Evolutionary conservation across 2,329 filamentous ascomycete species (phyloP).

Genomic region (Epichloe brachyelytri): DNA sequence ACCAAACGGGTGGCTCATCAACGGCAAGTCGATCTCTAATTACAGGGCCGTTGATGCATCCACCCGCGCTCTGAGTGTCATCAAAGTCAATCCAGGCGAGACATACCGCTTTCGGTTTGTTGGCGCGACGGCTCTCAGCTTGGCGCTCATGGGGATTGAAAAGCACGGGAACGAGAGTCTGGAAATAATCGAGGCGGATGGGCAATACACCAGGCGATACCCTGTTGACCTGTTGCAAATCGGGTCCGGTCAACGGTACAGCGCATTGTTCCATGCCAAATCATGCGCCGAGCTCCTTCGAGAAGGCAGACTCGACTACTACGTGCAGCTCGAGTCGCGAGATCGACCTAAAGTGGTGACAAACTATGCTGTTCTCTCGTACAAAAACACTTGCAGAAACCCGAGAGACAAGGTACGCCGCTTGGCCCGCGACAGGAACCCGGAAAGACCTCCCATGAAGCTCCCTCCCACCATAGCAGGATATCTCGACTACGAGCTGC

Average conservation of each 20-base stretch:
- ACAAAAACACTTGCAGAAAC: conserved; percentile 13
- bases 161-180: not conserved
- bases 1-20: conserved; percentile 2
- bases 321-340: conserved; percentile 35
- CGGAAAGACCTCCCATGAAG: not conserved
- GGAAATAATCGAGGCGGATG: conserved; percentile 2
- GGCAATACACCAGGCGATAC: not conserved
- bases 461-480: conserved; percentile 1
- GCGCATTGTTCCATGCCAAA: conserved; percentile 3
- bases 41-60: not conserved
- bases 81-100: conserved; percentile 32
- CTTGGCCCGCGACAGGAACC: conserved; percentile 3
- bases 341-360: conserved; percentile 31
- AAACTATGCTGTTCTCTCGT: conserved; percentile 37
- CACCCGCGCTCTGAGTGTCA: not conserved
- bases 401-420: not conserved
- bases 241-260: conserved; percentile 4
- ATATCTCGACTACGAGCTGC: conserved; percentile 2
- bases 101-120: conserved; percentile 50
- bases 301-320: conserved; percentile 23
- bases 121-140: conserved; percentile 41
- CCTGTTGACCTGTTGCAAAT: not conserved
- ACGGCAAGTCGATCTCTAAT: conserved; percentile 2
- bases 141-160: conserved; percentile 26
- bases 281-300: conserved; percentile 5